Evolutionary conservation across 306 rosid genomes (phyloP).

Genomic region (Vicia villosa): DNA sequence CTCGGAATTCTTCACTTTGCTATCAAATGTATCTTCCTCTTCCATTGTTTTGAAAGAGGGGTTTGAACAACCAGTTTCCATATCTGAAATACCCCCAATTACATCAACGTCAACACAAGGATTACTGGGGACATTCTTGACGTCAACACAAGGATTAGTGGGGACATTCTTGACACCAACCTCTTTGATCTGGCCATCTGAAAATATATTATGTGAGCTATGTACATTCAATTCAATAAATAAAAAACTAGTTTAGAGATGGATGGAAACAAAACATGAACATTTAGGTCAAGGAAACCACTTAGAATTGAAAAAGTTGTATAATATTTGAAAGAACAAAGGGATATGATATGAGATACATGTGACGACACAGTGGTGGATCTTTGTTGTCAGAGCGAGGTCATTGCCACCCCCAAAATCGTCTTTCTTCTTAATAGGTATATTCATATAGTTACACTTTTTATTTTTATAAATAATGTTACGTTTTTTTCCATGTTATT

Average conservation of each 20-base stretch:
- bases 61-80: slow-evolving; percentile 42
- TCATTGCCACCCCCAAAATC: not conserved
- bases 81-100: slow-evolving; percentile 37
- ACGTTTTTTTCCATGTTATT: not conserved
- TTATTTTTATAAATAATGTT: not conserved
- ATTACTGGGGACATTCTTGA: slow-evolving; percentile 41
- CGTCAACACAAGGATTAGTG: slow-evolving; percentile 39
- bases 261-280: slow-evolving; percentile 20
- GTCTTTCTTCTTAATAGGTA: not conserved
- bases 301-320: slow-evolving; percentile 1
- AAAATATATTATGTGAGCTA: slow-evolving; percentile 29
- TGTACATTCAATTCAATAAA: slow-evolving; percentile 17
- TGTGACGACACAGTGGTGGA: not conserved
- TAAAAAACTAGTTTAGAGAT: slow-evolving; percentile 16
- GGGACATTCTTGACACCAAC: slow-evolving; percentile 41
- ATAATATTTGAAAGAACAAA: slow-evolving; percentile 2
- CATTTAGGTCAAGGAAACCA: slow-evolving; percentile 5
- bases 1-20: slow-evolving; percentile 38
- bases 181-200: slow-evolving; percentile 47
- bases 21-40: slow-evolving; percentile 43
- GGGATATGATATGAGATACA: slow-evolving; percentile 11
- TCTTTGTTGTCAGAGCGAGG: not conserved
- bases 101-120: slow-evolving; percentile 51
- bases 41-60: slow-evolving; percentile 38
- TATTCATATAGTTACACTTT: not conserved